Conservation (phyloP, 106 monocot genomes). For the Phalaenopsis equestris region DNA sequence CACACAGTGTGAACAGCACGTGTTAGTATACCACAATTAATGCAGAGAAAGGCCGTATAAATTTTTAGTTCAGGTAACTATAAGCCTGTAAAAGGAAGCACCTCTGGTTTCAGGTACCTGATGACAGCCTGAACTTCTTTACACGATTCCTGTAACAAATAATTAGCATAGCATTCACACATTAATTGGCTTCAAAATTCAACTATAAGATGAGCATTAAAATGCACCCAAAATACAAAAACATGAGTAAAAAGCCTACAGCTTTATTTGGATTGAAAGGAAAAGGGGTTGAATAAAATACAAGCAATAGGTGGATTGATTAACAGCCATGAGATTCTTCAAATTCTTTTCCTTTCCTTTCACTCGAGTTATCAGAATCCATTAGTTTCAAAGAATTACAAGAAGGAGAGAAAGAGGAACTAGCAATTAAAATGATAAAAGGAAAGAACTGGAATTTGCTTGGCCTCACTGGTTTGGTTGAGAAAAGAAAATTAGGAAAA, state of each 20-base stretch:
- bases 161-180: not conserved
- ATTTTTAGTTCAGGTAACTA: constrained; percentile 26
- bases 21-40: not conserved
- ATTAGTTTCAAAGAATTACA: not conserved
- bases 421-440: too few relatives aligned
- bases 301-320: not conserved
- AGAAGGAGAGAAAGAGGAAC: too few relatives aligned
- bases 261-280: not conserved
- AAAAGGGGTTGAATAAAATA: not conserved
- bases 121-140: constrained; percentile 77
- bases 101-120: constrained; percentile 88
- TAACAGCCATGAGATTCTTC: not conserved
- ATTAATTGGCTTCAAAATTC: not conserved
- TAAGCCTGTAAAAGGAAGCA: constrained; percentile 36
- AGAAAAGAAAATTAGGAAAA: not conserved
- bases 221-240: not conserved
- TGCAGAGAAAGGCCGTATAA: not conserved
- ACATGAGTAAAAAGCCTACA: not conserved
- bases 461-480: not conserved
- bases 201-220: not conserved
- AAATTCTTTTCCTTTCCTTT: not conserved
- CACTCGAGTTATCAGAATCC: not conserved
- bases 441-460: not conserved
- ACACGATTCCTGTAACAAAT: constrained; percentile 71
- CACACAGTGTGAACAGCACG: not conserved